phyloP scores from a whole-genome alignment of 805 yeast genomes.

The Debaryomyces castellii region DNA sequence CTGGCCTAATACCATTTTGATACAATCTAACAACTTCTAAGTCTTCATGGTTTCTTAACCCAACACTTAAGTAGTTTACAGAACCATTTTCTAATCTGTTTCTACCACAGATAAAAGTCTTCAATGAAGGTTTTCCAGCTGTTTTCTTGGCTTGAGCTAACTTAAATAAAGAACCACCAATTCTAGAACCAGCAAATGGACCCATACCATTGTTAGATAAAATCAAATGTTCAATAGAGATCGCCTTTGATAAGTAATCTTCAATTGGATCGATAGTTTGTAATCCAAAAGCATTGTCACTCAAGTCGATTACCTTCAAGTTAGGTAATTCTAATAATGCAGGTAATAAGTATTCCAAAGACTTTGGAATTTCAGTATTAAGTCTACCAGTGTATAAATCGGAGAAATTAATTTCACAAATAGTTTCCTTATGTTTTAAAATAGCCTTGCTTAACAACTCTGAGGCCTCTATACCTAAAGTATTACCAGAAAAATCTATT shows the following conservation, averaged over 20 bases:
- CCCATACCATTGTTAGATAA: constrained; percentile 97
- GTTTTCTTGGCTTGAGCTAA: constrained; percentile 63
- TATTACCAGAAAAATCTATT: constrained; percentile 87
- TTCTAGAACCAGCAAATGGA: constrained; percentile 93
- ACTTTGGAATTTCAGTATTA: constrained; percentile 89
- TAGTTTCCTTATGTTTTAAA: constrained; percentile 41
- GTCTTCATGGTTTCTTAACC: constrained; percentile 75
- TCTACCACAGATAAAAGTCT: constrained; percentile 94
- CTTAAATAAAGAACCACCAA: constrained; percentile 80
- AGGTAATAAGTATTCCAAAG: constrained; percentile 70
- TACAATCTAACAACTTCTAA: constrained; percentile 76
- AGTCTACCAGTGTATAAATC: constrained; percentile 94
- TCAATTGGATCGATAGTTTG: constrained; percentile 92
- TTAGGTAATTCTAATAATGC: constrained; percentile 68
- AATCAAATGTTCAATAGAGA: constrained; percentile 79
- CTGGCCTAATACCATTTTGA: constrained; percentile 97
- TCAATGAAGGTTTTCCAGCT: constrained; percentile 51
- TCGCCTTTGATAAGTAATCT: constrained; percentile 68
- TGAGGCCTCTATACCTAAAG: constrained; percentile 90
- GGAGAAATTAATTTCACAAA: constrained; percentile 76
- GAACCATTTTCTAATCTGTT: constrained; percentile 97
- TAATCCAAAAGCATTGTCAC: constrained; percentile 96
- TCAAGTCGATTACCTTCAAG: constrained; percentile 71
- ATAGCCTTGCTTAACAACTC: constrained; percentile 62
- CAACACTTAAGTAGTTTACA: constrained; percentile 77